A percentile compares a stretch with the other conserved stretches of the same genome.
These are phyloP conservation scores for Moricandia arvensis DNA, from an alignment of 345 rosid species.

Conservation along the genomic window DNA sequence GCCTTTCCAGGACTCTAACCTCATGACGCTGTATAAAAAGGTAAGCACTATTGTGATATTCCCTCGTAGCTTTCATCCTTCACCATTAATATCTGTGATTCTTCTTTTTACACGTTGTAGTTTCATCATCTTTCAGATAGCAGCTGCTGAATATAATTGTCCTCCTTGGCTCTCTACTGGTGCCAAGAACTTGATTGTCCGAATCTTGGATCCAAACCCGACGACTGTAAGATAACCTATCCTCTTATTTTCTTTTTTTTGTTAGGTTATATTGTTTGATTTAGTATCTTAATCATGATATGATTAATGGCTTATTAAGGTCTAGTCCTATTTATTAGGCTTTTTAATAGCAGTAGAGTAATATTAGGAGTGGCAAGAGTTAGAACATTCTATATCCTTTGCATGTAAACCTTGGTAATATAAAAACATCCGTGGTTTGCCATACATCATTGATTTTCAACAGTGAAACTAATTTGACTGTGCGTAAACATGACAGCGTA, in stretches of 20 bases:
- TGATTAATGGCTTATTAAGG: background rate
- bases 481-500: slow-evolving; percentile 61
- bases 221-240: slow-evolving; percentile 57
- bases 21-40: slow-evolving; percentile 76
- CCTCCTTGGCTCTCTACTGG: slow-evolving; percentile 96
- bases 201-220: slow-evolving; percentile 93
- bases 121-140: slow-evolving; percentile 54
- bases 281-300: slow-evolving; percentile 3
- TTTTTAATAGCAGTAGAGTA: background rate
- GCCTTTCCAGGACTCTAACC: slow-evolving; percentile 92
- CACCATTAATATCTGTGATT: slow-evolving; percentile 4
- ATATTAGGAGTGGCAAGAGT: background rate
- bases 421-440: too few species aligned
- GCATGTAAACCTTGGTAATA: slow-evolving; percentile 9
- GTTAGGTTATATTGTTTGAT: background rate
- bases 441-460: background rate
- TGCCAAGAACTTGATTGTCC: slow-evolving; percentile 81
- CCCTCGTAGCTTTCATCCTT: background rate
- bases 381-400: background rate
- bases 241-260: background rate
- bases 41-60: slow-evolving; percentile 42
- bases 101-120: slow-evolving; percentile 16
- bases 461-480: slow-evolving; percentile 17
- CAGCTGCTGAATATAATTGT: slow-evolving; percentile 70
- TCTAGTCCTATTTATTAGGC: background rate